Evolutionary conservation across 1,139 yeast genomes (phyloP).

Genomic region (Geotrichum siamense): DNA sequence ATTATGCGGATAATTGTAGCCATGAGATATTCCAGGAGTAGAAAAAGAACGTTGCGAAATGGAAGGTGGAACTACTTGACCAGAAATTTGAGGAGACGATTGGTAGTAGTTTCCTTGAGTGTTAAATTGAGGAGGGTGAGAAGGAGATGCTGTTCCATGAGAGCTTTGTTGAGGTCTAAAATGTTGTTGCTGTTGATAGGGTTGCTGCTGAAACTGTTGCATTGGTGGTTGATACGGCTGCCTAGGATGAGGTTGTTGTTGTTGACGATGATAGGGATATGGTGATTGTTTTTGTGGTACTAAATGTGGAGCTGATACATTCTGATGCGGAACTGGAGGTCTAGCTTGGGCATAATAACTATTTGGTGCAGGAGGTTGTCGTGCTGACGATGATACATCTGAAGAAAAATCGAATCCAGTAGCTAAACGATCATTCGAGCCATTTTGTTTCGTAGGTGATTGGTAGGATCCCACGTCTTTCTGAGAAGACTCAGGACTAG

Average conservation of each 20-base stretch:
- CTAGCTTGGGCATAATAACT: no score
- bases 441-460: no score
- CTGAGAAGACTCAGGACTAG: background rate
- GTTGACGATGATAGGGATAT: background rate
- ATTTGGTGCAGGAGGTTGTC: constrained; percentile 10
- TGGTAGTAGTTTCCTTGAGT: constrained; percentile 1
- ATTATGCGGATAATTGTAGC: background rate
- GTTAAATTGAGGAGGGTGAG: constrained; percentile 9
- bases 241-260: constrained; percentile 15
- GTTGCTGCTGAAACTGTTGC: background rate
- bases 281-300: constrained; percentile 9
- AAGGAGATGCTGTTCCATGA: constrained; percentile 13
- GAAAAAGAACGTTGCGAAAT: background rate
- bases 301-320: no score
- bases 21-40: background rate
- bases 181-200: constrained; percentile 12
- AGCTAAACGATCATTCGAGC: constrained; percentile 7
- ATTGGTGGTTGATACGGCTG: background rate
- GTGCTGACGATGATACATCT: background rate
- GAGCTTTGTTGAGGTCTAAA: background rate
- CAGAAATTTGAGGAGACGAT: constrained; percentile 3
- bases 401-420: constrained; percentile 15
- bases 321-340: no score
- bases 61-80: background rate
- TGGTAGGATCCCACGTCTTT: background rate